Evolutionary conservation across 2,329 filamentous ascomycete species (phyloP), one percentile per base, ranked within the genome.

Genomic region (Emmonsiellopsis sp.): DNA sequence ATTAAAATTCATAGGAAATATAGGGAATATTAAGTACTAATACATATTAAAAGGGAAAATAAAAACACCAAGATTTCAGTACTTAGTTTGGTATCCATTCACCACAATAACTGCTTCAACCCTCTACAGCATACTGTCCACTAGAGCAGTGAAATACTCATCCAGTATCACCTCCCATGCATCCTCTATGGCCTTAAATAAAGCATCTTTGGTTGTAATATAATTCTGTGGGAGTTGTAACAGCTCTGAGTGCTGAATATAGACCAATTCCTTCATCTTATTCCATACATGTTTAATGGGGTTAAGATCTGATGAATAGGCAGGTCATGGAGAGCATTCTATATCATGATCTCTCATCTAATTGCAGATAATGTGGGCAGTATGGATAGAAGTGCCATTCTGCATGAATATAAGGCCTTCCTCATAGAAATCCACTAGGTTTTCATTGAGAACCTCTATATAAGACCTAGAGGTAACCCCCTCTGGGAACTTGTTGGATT

Each of bases 291-390:
- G 57, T 46, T 64, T 56, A 53, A 62, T 62, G 37, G 54, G 49
- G 44, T 59, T 62, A 1, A 64, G 52, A 52, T 64, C 58, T 45
- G 59, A 57, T 3, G 57, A 63, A 53, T 63, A 62, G 11, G 41
- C n/a, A 0, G 53, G 57, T 48, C 54, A 62, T 20, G 52, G 11
- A 0, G 55, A 6, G 2, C n/a, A 37, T 10, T 15, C 10, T 50
- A 34, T 3, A 11, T 3, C 11, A 7, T 38, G 2, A 7, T 50
- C 15, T 7, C 20, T 8, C 34, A 50, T 16, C 34, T 2, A 50
- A 37, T 50, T 16, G 2, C 1, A 1, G 2, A 50, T 2, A n/a
- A 10, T 1, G 37, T 38, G 5, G 4, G 35, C 4, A n/a, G 35
- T 38, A 38, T 38, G 35, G 5, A 38, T 38, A 38, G 35, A 38